A percentile compares a stretch with the other conserved stretches of the same genome.
These are phyloP conservation scores for Echium plantagineum DNA, from an alignment of 257 asterid genomes.

Conservation along the genomic window DNA sequence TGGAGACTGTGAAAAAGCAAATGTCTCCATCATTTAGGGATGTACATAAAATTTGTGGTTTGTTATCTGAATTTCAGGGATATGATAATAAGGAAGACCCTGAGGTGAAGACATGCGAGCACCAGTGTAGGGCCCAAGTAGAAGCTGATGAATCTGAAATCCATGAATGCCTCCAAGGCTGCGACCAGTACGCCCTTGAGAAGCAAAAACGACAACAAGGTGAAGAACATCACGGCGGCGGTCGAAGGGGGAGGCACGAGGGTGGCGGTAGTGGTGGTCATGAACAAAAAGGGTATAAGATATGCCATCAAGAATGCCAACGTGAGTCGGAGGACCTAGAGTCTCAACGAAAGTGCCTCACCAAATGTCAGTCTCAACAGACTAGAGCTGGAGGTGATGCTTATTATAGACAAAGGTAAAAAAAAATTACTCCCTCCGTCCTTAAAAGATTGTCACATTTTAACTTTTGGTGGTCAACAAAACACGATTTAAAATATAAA, in stretches of 20 bases:
- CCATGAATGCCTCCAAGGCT: conserved; percentile 10
- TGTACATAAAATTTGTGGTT: too few species aligned
- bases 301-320: not conserved
- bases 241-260: not conserved
- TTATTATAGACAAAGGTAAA: too few species aligned
- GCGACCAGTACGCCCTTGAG: conserved; percentile 14
- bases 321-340: too few species aligned
- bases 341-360: too few species aligned
- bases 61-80: conserved; percentile 14
- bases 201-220: conserved; percentile 8
- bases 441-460: too few species aligned
- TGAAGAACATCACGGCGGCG: not conserved
- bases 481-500: too few species aligned
- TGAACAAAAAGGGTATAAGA: not conserved
- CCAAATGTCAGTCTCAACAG: not conserved
- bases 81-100: conserved; percentile 18
- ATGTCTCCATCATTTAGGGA: too few species aligned
- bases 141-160: conserved; percentile 6
- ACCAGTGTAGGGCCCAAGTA: conserved; percentile 16
- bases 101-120: conserved; percentile 22
- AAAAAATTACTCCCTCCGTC: too few species aligned
- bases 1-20: too few species aligned
- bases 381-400: conserved; percentile 1
- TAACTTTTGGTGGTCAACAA: too few species aligned
- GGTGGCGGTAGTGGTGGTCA: not conserved